A percentile compares a stretch with the other conserved stretches of the same genome.
These are phyloP conservation scores for Zhuliangozyma parablackwelliae DNA, from an alignment of 1,139 yeast genomes.

Conservation along the genomic window DNA sequence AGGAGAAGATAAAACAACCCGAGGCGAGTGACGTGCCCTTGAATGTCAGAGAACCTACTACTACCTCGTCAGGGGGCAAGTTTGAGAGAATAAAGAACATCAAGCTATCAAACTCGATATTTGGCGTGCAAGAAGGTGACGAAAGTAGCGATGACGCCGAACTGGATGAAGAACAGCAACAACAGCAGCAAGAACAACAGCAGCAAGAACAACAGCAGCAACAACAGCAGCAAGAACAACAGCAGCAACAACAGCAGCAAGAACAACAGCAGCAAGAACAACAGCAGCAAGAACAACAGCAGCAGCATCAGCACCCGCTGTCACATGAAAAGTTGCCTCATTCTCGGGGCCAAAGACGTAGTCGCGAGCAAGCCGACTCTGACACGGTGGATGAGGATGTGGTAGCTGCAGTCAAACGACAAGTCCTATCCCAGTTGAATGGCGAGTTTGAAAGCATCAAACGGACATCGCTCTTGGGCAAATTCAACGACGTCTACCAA, in stretches of 20 bases:
- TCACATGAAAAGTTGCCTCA: too few relatives aligned
- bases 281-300: too few relatives aligned
- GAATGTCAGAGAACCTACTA: constrained; percentile 1
- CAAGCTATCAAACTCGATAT: constrained; percentile 3
- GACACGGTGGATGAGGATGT: constrained; percentile 8
- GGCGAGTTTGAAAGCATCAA: constrained; percentile 18
- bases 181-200: too few relatives aligned
- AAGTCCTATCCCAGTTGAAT: constrained; percentile 18
- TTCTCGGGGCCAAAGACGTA: too few relatives aligned
- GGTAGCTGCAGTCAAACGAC: constrained; percentile 15
- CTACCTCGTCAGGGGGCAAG: constrained; percentile 1
- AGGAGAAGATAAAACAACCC: background rate
- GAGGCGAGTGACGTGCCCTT: background rate
- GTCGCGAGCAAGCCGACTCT: too few relatives aligned
- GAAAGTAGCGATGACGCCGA: background rate
- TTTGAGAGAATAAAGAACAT: constrained; percentile 8
- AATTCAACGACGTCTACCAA: constrained; percentile 47
- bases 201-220: too few relatives aligned
- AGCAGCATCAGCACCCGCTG: too few relatives aligned
- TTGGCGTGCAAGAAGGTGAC: constrained; percentile 6
- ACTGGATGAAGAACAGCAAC: too few relatives aligned
- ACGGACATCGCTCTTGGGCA: constrained; percentile 22
- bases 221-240: too few relatives aligned
- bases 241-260: too few relatives aligned
- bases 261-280: too few relatives aligned